Conservation (phyloP, 768 basidiomycete species). For the Asterophora parasitica region DNA sequence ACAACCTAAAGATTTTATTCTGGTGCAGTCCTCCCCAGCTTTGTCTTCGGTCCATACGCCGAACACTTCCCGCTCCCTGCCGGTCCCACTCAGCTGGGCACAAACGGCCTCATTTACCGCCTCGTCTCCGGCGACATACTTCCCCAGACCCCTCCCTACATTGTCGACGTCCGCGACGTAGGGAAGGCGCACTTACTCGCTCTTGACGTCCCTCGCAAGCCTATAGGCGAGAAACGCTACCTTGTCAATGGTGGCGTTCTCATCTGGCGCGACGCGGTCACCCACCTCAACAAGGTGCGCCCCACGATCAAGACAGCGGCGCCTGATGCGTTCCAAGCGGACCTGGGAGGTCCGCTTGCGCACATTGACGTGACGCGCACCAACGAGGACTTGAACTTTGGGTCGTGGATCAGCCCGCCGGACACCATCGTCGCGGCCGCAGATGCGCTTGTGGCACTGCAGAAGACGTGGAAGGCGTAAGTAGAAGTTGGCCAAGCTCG, state of each 20-base stretch:
- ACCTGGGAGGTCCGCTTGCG: conserved; percentile 21
- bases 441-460: conserved; percentile 10
- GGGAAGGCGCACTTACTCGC: conserved; percentile 30
- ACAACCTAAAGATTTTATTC: not conserved
- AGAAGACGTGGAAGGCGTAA: conserved; percentile 21
- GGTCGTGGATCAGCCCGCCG: conserved; percentile 18
- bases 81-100: conserved; percentile 19
- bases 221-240: conserved; percentile 25
- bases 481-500: too few species aligned
- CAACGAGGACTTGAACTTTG: conserved; percentile 23
- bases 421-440: conserved; percentile 15
- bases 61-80: conserved; percentile 26
- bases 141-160: conserved; percentile 23
- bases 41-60: conserved; percentile 34
- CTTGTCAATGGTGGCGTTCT: conserved; percentile 23
- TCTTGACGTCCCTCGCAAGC: conserved; percentile 21
- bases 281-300: conserved; percentile 20
- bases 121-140: conserved; percentile 24
- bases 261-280: conserved; percentile 27
- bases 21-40: conserved; percentile 31
- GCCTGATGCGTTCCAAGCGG: conserved; percentile 9
- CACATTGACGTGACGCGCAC: conserved; percentile 22
- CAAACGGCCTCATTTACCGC: conserved; percentile 24
- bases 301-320: conserved; percentile 18
- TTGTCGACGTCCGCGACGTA: conserved; percentile 34